A percentile compares a stretch with the other conserved stretches of the same genome.
phyloP scores from a whole-genome alignment of 305 asterid genomes.

The Andrographis paniculata region DNA sequence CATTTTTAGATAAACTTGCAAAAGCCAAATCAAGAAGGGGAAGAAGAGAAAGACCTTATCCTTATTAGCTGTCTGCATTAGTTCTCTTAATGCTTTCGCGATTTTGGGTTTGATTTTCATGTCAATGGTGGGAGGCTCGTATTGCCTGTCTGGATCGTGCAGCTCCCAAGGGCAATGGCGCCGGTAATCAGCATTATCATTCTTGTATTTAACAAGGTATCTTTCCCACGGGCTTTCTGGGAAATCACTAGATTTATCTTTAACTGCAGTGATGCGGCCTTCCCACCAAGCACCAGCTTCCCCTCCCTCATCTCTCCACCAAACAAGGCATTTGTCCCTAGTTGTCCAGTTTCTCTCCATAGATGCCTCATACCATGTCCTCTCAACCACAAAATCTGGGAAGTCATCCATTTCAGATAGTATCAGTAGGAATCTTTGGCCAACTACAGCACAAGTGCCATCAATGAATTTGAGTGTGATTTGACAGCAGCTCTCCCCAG shows the following conservation, averaged over 20 bases:
- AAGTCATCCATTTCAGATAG: constrained; percentile 70
- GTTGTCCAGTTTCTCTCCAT: constrained; percentile 56
- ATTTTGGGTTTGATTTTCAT: constrained; percentile 34
- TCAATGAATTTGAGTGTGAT: constrained; percentile 64
- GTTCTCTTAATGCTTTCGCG: constrained; percentile 31
- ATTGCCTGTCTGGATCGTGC: constrained; percentile 44
- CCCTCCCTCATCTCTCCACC: constrained; percentile 72
- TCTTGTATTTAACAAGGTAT: constrained; percentile 43
- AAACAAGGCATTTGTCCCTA: constrained; percentile 64
- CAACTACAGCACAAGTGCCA: constrained; percentile 32
- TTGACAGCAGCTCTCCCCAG: constrained; percentile 91
- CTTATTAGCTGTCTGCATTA: constrained; percentile 36
- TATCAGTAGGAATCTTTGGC: constrained; percentile 39
- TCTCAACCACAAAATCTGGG: constrained; percentile 85
- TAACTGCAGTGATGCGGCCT: constrained; percentile 51
- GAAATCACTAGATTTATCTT: constrained; percentile 48
- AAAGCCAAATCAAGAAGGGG: constrained; percentile 4
- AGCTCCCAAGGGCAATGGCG: constrained; percentile 94
- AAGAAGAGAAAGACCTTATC: constrained; percentile 45
- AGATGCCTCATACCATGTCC: constrained; percentile 62
- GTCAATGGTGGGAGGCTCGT: constrained; percentile 55
- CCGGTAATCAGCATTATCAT: constrained; percentile 25
- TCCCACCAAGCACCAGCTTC: constrained; percentile 78
- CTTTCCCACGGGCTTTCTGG: constrained; percentile 96
- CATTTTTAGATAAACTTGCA: no score